Percentiles rank a stretch among this genome's conserved stretches.
phyloP scores from a whole-genome alignment of 2,329 filamentous ascomycete genomes.

The Fusarium pseudonygamai region DNA sequence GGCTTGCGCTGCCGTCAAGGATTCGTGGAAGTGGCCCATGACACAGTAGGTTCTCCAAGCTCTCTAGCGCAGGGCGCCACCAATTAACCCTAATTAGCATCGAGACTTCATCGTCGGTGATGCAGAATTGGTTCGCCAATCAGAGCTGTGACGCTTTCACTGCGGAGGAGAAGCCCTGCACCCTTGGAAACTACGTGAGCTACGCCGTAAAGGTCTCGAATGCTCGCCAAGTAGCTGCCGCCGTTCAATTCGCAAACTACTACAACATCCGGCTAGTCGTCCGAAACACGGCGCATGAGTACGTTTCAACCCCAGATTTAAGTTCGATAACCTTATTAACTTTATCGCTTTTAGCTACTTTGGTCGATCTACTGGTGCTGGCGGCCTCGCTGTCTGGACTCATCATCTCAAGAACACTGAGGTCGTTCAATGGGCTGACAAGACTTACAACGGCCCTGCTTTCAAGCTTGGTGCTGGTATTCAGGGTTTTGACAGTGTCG shows the following conservation, averaged over 20 bases:
- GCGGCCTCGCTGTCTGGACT: slow-evolving; percentile 52
- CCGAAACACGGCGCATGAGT: slow-evolving; percentile 46
- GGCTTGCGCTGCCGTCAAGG: slow-evolving; percentile 53
- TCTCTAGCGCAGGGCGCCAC: background rate
- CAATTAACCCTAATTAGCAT: slow-evolving; percentile 37
- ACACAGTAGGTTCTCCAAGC: slow-evolving; percentile 53
- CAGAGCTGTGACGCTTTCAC: slow-evolving; percentile 52
- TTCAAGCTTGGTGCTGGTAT: slow-evolving; percentile 60
- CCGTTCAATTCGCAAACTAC: slow-evolving; percentile 50
- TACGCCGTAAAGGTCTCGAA: slow-evolving; percentile 51
- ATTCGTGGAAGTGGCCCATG: slow-evolving; percentile 55
- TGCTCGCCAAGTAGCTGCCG: slow-evolving; percentile 45
- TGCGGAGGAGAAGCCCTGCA: slow-evolving; percentile 50
- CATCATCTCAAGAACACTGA: slow-evolving; percentile 53
- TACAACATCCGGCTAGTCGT: slow-evolving; percentile 51
- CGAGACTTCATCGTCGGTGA: slow-evolving; percentile 52
- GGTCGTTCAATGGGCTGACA: slow-evolving; percentile 42
- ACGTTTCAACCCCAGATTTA: background rate
- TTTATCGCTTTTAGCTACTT: slow-evolving; percentile 25
- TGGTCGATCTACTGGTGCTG: slow-evolving; percentile 51
- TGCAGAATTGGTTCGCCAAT: slow-evolving; percentile 52
- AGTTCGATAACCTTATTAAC: background rate
- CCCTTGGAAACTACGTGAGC: slow-evolving; percentile 54
- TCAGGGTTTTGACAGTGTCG: slow-evolving; percentile 56
- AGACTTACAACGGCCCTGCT: background rate